phyloP scores from a whole-genome alignment of 1,139 yeast genomes.

The Yamadazyma jaroonii region DNA sequence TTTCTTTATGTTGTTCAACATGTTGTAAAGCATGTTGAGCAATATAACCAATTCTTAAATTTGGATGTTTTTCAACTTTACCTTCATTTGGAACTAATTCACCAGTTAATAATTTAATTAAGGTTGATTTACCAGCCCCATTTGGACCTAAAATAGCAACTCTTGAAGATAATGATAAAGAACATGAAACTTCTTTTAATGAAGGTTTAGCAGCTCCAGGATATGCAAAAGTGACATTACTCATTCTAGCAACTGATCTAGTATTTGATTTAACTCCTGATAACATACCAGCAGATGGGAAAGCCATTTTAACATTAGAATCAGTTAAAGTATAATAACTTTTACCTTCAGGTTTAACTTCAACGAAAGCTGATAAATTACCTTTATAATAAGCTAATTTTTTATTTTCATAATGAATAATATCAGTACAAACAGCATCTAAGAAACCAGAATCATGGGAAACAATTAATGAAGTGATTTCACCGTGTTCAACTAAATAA shows the following conservation, averaged over 20 bases:
- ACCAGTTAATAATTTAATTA: constrained; percentile 88
- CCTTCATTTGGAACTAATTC: constrained; percentile 86
- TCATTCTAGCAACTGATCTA: constrained; percentile 90
- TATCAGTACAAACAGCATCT: constrained; percentile 94
- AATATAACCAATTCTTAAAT: constrained; percentile 95
- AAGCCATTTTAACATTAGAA: constrained; percentile 91
- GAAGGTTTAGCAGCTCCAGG: constrained; percentile 91
- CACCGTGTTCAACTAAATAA: constrained; percentile 73
- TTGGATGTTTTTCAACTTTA: constrained; percentile 95
- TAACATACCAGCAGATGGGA: constrained; percentile 97
- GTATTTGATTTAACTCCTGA: constrained; percentile 96
- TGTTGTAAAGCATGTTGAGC: constrained; percentile 98
- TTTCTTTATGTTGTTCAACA: constrained; percentile 94
- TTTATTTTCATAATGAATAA: constrained; percentile 94
- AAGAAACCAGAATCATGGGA: constrained; percentile 97
- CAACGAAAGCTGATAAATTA: constrained; percentile 88
- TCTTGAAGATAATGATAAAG: constrained; percentile 87
- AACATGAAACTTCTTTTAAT: constrained; percentile 73
- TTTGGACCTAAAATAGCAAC: constrained; percentile 97
- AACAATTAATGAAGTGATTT: constrained; percentile 91
- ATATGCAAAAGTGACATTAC: constrained; percentile 81
- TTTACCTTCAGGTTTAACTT: constrained; percentile 92
- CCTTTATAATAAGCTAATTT: constrained; percentile 95
- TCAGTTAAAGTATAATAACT: constrained; percentile 95
- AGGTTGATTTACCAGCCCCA: constrained; percentile 98